phyloP scores from a whole-genome alignment of 2,329 filamentous ascomycete genomes.

The Proliferodiscus dingleyae region DNA sequence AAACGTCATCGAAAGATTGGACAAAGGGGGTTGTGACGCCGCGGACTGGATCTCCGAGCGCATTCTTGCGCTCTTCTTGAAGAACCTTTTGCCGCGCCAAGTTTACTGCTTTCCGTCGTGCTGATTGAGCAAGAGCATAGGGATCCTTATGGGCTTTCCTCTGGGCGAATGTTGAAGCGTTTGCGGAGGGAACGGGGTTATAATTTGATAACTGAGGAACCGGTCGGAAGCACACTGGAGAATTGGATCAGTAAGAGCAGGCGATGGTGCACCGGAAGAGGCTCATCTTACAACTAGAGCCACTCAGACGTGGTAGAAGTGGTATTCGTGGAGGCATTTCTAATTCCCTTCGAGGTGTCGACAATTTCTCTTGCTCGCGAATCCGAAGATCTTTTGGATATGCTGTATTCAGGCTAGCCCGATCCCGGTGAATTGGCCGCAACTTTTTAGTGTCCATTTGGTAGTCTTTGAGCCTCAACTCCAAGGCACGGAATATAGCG shows the following conservation, averaged over 20 bases:
- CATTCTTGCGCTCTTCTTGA: constrained; percentile 55
- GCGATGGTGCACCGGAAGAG: not conserved
- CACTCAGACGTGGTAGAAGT: constrained; percentile 53
- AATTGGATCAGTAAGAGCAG: constrained; percentile 12
- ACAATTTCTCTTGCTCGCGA: constrained; percentile 3
- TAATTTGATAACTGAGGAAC: constrained; percentile 46
- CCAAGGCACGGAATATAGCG: not conserved
- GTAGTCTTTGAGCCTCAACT: not conserved
- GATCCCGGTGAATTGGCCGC: too few relatives aligned
- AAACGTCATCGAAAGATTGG: constrained; percentile 68
- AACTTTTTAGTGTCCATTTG: not conserved
- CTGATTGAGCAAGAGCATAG: constrained; percentile 74
- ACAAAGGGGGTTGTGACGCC: constrained; percentile 79
- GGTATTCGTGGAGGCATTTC: constrained; percentile 65
- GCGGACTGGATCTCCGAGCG: constrained; percentile 72
- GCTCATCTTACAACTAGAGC: constrained; percentile 52
- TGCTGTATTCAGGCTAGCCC: not conserved
- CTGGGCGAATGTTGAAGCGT: constrained; percentile 52
- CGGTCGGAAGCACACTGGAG: constrained; percentile 59
- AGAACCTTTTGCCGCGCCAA: constrained; percentile 69
- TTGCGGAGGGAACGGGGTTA: constrained; percentile 60
- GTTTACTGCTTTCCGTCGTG: constrained; percentile 80
- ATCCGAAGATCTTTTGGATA: constrained; percentile 23
- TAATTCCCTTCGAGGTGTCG: not conserved
- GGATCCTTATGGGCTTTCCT: constrained; percentile 71